These are phyloP conservation scores for Irpex sp. DNA, from an alignment of 1,284 basidiomycete species.

Conservation along the genomic window DNA sequence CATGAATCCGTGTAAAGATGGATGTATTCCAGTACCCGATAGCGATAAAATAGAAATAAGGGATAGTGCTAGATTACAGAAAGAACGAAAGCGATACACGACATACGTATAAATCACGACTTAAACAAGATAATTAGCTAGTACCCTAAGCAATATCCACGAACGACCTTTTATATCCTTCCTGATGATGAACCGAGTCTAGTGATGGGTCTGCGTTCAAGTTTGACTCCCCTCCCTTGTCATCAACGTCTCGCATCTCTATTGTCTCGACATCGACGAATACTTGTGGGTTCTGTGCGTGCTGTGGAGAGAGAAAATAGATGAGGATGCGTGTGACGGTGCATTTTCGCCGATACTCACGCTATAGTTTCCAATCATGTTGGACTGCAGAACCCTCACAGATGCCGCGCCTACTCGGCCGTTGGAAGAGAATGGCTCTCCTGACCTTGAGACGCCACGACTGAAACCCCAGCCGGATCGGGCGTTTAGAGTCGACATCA, in stretches of 20 bases:
- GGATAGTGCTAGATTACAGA: background rate
- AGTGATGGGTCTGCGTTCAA: background rate
- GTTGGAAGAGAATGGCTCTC: background rate
- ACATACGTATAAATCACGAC: background rate
- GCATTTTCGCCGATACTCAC: background rate
- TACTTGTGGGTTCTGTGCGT: background rate
- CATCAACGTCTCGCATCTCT: background rate
- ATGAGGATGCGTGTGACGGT: no score
- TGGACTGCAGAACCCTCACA: background rate
- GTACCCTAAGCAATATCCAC: background rate
- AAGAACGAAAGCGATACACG: background rate
- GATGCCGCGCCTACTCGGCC: background rate
- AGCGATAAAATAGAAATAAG: background rate
- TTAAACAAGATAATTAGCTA: background rate
- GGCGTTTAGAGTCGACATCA: slow-evolving; percentile 40
- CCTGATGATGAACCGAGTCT: background rate
- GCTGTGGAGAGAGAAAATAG: background rate
- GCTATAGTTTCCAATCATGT: background rate
- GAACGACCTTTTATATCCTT: background rate
- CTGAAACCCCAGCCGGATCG: slow-evolving; percentile 25
- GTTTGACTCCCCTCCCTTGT: background rate
- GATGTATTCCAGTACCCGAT: background rate
- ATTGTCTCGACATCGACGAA: background rate
- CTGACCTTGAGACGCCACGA: background rate
- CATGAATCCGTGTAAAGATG: no score